Percentiles rank a stretch among this genome's conserved stretches.
These are phyloP conservation scores for Bipolaris oryzae DNA, from an alignment of 2,329 filamentous ascomycete genomes.

Conservation along the genomic window DNA sequence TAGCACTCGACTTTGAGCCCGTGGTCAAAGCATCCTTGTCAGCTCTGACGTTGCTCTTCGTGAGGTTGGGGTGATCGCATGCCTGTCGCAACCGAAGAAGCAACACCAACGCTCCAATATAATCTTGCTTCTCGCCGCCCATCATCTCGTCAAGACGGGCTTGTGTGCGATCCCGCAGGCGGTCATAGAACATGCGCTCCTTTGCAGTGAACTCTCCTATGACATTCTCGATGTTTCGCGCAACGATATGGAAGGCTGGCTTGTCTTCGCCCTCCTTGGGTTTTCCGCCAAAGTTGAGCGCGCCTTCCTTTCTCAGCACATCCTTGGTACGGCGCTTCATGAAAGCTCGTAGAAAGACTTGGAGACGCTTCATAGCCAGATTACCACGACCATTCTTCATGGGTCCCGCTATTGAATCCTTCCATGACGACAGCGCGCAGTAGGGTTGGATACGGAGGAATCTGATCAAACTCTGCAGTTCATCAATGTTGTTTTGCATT, in stretches of 20 bases:
- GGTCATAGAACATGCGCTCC: conserved; percentile 84
- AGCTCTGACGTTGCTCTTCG: conserved; percentile 81
- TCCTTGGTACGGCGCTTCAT: conserved; percentile 99
- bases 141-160: conserved; percentile 89
- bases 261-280: conserved; percentile 60
- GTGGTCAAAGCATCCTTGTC: conserved; percentile 84
- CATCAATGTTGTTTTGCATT: conserved; percentile 97
- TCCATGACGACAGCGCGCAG: conserved; percentile 84
- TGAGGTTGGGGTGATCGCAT: conserved; percentile 90
- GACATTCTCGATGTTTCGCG: conserved; percentile 84
- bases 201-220: conserved; percentile 77
- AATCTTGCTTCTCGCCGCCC: conserved; percentile 77
- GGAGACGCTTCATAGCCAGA: conserved; percentile 84
- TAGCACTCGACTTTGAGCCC: conserved; percentile 56
- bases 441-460: conserved; percentile 94
- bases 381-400: conserved; percentile 90
- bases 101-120: conserved; percentile 90
- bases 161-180: conserved; percentile 82
- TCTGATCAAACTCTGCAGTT: conserved; percentile 89
- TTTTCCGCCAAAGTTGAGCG: conserved; percentile 77
- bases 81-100: conserved; percentile 89
- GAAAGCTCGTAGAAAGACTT: conserved; percentile 85
- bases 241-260: conserved; percentile 85
- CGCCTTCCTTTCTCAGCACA: conserved; percentile 86
- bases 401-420: conserved; percentile 85